Evolutionary conservation across 2,329 filamentous ascomycete species (phyloP).

Genomic region (Fusarium anthophilum): DNA sequence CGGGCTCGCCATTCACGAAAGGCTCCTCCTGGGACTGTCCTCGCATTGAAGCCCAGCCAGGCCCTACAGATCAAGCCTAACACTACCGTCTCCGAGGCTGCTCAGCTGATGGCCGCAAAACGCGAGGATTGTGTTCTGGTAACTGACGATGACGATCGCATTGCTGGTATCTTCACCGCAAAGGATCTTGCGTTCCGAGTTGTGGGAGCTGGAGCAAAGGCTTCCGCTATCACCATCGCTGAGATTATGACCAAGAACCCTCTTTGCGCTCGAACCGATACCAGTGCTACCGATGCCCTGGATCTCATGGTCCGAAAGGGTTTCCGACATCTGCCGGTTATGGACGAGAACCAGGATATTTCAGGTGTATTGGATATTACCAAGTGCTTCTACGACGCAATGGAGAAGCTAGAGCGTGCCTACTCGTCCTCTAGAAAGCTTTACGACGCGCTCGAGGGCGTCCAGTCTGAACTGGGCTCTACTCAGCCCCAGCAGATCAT

Average conservation of each 20-base stretch:
- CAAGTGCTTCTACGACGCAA: constrained; percentile 99
- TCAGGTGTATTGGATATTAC: constrained; percentile 98
- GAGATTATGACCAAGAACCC: constrained; percentile 99
- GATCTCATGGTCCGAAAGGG: constrained; percentile 99
- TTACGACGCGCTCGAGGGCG: constrained; percentile 96
- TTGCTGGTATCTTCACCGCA: constrained; percentile 98
- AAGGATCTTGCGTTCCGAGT: constrained; percentile 98
- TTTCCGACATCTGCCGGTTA: constrained; percentile 96
- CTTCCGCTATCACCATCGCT: constrained; percentile 88
- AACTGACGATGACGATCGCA: constrained; percentile 96
- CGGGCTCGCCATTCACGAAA: constrained; percentile 88
- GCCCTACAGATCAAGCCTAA: constrained; percentile 97
- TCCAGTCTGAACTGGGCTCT: constrained; percentile 94
- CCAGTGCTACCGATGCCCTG: constrained; percentile 95
- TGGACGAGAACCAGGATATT: constrained; percentile 99
- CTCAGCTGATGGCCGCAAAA: constrained; percentile 98
- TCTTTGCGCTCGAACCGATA: constrained; percentile 95
- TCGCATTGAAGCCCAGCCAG: constrained; percentile 93
- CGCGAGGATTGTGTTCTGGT: constrained; percentile 97
- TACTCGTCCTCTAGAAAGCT: constrained; percentile 98
- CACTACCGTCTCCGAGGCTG: constrained; percentile 94
- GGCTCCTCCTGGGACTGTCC: constrained; percentile 93
- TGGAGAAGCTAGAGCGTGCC: constrained; percentile 98
- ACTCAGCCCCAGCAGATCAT: constrained; percentile 99
- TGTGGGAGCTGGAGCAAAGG: constrained; percentile 89